phyloP scores from a whole-genome alignment of 106 monocot species.

The Xerophyta viscosa region DNA sequence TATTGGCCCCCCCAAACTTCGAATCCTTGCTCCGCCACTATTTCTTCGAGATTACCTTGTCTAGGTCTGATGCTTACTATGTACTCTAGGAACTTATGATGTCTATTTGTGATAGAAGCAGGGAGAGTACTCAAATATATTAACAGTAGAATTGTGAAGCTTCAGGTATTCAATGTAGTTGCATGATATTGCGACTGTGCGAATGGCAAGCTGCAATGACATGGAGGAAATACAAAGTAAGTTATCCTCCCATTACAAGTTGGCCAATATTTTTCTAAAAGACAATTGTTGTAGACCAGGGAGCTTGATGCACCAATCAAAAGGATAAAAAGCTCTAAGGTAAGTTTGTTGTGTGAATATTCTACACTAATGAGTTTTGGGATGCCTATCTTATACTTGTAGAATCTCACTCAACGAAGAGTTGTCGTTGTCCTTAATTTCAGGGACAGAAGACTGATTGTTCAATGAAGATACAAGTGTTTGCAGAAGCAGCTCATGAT shows the following conservation, averaged over 20 bases:
- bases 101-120: conserved; percentile 62
- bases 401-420: no score
- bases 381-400: no score
- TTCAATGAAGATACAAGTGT: conserved; percentile 86
- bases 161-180: conserved; percentile 61
- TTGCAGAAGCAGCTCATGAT: conserved; percentile 95
- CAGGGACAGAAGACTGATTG: conserved; percentile 90
- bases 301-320: conserved; percentile 86
- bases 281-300: conserved; percentile 50
- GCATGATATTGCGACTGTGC: background rate
- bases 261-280: background rate
- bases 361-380: no score
- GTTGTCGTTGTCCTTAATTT: background rate
- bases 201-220: conserved; percentile 97
- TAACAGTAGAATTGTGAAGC: conserved; percentile 58
- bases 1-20: no score
- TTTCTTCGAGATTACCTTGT: background rate
- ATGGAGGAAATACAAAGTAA: conserved; percentile 89
- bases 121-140: conserved; percentile 83
- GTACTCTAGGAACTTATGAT: conserved; percentile 56
- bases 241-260: background rate
- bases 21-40: no score
- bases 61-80: background rate
- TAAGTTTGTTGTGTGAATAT: conserved; percentile 12
- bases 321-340: conserved; percentile 87